Conservation (phyloP, 1,139 yeast species). For the Yamadazyma epiphylla region DNA sequence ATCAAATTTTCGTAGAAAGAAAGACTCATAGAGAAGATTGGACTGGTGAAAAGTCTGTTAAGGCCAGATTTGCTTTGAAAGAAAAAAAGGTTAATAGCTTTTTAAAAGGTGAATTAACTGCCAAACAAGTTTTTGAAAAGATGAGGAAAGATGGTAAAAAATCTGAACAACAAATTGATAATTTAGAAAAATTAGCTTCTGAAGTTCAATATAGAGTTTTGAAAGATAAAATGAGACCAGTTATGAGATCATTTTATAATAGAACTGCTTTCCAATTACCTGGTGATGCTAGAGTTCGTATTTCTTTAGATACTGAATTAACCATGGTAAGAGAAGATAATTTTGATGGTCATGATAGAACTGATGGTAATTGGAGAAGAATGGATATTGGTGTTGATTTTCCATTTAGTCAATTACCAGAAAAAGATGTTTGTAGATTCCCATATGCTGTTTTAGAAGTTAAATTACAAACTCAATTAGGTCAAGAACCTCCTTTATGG, state of each 20-base stretch:
- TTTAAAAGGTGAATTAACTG: slow-evolving; percentile 79
- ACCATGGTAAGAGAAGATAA: slow-evolving; percentile 96
- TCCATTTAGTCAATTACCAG: slow-evolving; percentile 85
- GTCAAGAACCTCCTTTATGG: slow-evolving; percentile 99
- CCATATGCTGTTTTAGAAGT: slow-evolving; percentile 98
- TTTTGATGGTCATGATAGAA: slow-evolving; percentile 88
- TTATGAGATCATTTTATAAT: slow-evolving; percentile 91
- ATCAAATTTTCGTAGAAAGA: slow-evolving; percentile 91
- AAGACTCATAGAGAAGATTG: slow-evolving; percentile 98
- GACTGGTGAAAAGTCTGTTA: slow-evolving; percentile 98
- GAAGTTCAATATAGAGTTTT: slow-evolving; percentile 89
- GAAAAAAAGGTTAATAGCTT: slow-evolving; percentile 87
- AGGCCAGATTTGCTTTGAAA: slow-evolving; percentile 89
- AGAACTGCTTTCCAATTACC: slow-evolving; percentile 99
- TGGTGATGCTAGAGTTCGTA: slow-evolving; percentile 98
- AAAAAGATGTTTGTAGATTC: slow-evolving; percentile 82
- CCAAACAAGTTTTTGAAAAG: slow-evolving; percentile 85
- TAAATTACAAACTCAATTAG: slow-evolving; percentile 92
- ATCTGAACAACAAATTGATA: slow-evolving; percentile 80
- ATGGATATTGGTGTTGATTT: slow-evolving; percentile 97
- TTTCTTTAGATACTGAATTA: slow-evolving; percentile 92
- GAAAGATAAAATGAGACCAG: slow-evolving; percentile 84
- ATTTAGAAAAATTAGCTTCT: slow-evolving; percentile 83
- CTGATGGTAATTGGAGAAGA: slow-evolving; percentile 94
- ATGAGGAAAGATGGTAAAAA: slow-evolving; percentile 92